Conservation (phyloP, 768 basidiomycete genomes). For the Lenzites betulinus region DNA sequence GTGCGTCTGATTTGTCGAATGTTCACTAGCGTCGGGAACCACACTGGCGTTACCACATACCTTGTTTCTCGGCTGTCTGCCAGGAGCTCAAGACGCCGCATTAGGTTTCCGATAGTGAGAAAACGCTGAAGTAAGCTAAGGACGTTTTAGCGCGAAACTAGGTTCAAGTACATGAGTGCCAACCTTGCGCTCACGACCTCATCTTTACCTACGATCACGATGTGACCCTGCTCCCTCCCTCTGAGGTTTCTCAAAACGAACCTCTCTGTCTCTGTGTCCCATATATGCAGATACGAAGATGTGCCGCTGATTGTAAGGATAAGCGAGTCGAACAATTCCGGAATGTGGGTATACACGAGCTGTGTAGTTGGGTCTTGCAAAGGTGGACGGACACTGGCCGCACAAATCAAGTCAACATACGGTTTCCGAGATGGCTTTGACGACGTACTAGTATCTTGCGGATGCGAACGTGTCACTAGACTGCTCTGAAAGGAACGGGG, state of each 20-base stretch:
- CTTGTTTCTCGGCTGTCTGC: constrained; percentile 47
- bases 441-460: constrained; percentile 56
- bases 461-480: constrained; percentile 51
- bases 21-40: background rate
- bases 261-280: constrained; percentile 56
- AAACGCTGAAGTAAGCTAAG: constrained; percentile 62
- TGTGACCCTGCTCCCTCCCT: constrained; percentile 35
- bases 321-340: constrained; percentile 54
- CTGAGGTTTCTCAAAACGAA: constrained; percentile 52
- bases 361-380: constrained; percentile 41
- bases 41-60: constrained; percentile 36
- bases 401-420: background rate
- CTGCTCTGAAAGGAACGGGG: constrained; percentile 74
- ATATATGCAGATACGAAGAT: constrained; percentile 65
- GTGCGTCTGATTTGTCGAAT: background rate
- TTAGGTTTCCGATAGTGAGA: constrained; percentile 63
- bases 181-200: constrained; percentile 60
- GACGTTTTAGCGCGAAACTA: background rate
- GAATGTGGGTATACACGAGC: constrained; percentile 47
- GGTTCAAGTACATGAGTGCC: constrained; percentile 1
- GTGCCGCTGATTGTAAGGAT: constrained; percentile 62
- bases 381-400: constrained; percentile 50
- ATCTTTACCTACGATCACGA: constrained; percentile 61
- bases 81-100: constrained; percentile 66
- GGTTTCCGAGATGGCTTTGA: background rate